Evolutionary conservation across 768 basidiomycete genomes (phyloP), one percentile per base, ranked within the genome.

Genomic region (Boletus barrowsii): DNA sequence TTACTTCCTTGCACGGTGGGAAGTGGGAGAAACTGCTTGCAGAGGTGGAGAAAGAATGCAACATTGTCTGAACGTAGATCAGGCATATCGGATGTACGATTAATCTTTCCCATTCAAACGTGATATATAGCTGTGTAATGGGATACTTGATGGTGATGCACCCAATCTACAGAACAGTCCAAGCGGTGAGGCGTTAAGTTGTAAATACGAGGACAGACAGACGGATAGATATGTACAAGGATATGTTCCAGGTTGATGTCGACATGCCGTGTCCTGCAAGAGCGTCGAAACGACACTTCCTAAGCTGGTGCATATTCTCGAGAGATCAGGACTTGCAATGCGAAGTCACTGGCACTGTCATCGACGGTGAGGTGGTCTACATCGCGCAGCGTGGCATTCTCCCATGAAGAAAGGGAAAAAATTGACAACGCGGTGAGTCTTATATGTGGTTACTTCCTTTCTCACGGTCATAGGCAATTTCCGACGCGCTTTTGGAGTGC

Each of bases 341-440:
- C 26, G 70, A 62, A 76, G 75, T 81, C 78, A 78, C 82, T 83
- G 81, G 81, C 81, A 83, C 81, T 83, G 81, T 75, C 75, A 70
- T 74, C 82, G 75, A 81, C 68, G 79, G 82, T 83, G 55, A 71
- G 68, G 63, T 20, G 55, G 53, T 64, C 74, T 69, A 72, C 81
- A 75, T 77, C 82, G 82, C 70, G 75, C 82, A 83, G 81, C 81
- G 81, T 83, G 81, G 81, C 81, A 82, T 79, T 74, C 75, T 77
- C 80, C 70, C 76, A 75, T 68, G 64, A 65, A 64, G 60, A 66
- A 64, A 59, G 64, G 57, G 65, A 58, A 62, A 24, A 45, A 42
- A 47, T 29, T 22, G 9, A 5, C 2, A 1, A 10, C 1, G 11
- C 0, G 0, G 14, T 24, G 32, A 49, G 47, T 62, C 65, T 63